Base-by-base conservation (phyloP, 1,139 yeast genomes). In the Candida sp. region DNA sequence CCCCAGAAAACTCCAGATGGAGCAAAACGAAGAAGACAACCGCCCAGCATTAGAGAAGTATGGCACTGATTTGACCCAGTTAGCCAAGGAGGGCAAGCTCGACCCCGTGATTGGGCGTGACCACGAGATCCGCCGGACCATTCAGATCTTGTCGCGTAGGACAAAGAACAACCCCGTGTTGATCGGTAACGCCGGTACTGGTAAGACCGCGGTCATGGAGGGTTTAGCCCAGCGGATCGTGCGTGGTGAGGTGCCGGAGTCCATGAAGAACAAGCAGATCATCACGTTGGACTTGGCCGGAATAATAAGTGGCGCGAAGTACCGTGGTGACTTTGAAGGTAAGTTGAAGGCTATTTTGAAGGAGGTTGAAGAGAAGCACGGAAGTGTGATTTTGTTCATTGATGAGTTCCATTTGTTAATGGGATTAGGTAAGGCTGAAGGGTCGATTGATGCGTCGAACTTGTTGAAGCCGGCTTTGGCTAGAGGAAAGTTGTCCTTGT, bases 81-180 rank as follows among this genome's bases (percentile, higher is more conserved):
- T 93, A 57, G 99, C 99, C 1, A 79, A 81, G 57, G 90, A 89
- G 55, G 98, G 99, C 43, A 92, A 92, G 63, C 76, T 94, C 39
- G 99, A 94, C 64, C 98, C 99, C 0, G 98, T 94, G 30, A 94
- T 94, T 63, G 99, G 99, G 2, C 78, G 99, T 56, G 98, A 94
- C 63, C 97, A 92, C 58, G 99, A 94, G 65, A 94, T 94, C 52
- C 81, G 94, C 53, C 77, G 99, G 51, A 93, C 98, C 0, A 87
- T 94, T 49, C 98, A 94, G 67, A 92, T 94, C 49, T 73, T 94
- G 46, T 90, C 97, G 0, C 77, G 99, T 59, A 78, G 99, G 65
- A 92, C 98, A 1, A 94, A 94, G 68, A 93, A 93, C 65, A 94
- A 94, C 64, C 98, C 98, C 0, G 96, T 94, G 0, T 70, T 94